phyloP scores from a whole-genome alignment of 805 yeast species.

The Pachysolen tannophilus region DNA sequence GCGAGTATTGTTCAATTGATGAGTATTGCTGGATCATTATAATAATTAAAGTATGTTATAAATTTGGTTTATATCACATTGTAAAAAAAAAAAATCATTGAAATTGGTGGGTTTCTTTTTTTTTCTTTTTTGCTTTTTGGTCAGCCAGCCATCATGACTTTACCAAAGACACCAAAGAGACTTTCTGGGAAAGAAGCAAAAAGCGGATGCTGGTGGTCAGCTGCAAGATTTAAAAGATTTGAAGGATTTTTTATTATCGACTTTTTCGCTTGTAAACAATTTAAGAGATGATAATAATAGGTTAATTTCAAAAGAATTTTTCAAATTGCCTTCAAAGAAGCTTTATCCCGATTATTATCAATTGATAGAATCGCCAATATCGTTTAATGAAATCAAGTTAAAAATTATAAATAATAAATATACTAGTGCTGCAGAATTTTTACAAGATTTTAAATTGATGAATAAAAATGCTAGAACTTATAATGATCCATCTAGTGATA shows the following conservation, averaged over 20 bases:
- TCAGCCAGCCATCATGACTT: too few relatives aligned
- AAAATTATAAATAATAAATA: conserved; percentile 32
- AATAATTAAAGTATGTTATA: too few relatives aligned
- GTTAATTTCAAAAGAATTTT: conserved; percentile 42
- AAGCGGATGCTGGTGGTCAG: too few relatives aligned
- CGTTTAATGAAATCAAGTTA: conserved; percentile 56
- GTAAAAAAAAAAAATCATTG: too few relatives aligned
- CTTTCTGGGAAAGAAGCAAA: too few relatives aligned
- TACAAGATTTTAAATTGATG: conserved; percentile 59
- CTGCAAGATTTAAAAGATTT: too few relatives aligned
- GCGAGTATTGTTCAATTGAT: too few relatives aligned
- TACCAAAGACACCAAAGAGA: too few relatives aligned
- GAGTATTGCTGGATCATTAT: too few relatives aligned
- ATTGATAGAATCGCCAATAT: conserved; percentile 55
- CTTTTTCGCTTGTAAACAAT: conserved; percentile 24
- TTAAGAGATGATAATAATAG: conserved; percentile 28
- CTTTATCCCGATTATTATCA: conserved; percentile 76
- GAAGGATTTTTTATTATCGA: conserved; percentile 22
- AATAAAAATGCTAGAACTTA: conserved; percentile 63
- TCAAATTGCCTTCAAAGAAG: conserved; percentile 65
- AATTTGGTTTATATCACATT: too few relatives aligned
- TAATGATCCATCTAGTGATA: conserved; percentile 58
- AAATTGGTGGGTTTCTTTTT: too few relatives aligned
- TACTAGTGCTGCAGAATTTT: conserved; percentile 32
- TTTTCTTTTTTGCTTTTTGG: too few relatives aligned